Conservation (phyloP, 2,329 filamentous ascomycete species). For the Dryadomyces quercus-mongolicae region DNA sequence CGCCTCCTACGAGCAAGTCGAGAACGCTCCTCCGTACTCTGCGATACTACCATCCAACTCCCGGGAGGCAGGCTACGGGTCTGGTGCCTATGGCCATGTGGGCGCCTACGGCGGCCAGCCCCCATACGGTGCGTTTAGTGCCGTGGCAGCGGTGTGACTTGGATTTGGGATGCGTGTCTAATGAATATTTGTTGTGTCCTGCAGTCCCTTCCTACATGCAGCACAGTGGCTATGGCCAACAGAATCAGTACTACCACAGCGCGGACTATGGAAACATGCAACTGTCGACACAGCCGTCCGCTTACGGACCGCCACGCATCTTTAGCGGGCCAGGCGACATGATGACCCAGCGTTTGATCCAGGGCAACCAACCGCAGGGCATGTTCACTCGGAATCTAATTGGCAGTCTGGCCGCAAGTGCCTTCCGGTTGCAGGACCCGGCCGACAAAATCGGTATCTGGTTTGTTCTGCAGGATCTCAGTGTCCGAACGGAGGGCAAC, state of each 20-base stretch:
- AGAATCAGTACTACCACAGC: slow-evolving; percentile 20
- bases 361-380: slow-evolving; percentile 48
- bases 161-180: not conserved
- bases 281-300: slow-evolving; percentile 8
- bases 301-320: slow-evolving; percentile 19
- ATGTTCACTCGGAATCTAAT: slow-evolving; percentile 96
- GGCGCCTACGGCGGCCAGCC: slow-evolving; percentile 15
- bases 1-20: slow-evolving; percentile 57
- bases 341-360: slow-evolving; percentile 21
- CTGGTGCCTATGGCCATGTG: slow-evolving; percentile 15
- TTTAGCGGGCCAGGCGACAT: slow-evolving; percentile 19
- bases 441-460: slow-evolving; percentile 78
- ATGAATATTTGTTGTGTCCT: not conserved
- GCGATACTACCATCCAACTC: slow-evolving; percentile 25
- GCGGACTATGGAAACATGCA: slow-evolving; percentile 11
- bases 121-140: slow-evolving; percentile 9
- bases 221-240: slow-evolving; percentile 21
- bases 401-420: slow-evolving; percentile 79
- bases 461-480: slow-evolving; percentile 94
- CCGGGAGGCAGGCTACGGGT: slow-evolving; percentile 18
- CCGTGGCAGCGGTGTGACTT: not conserved
- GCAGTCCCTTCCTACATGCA: slow-evolving; percentile 10
- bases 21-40: slow-evolving; percentile 21
- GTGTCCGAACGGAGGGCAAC: slow-evolving; percentile 80
- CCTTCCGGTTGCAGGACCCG: slow-evolving; percentile 69